Conservation (phyloP, 2,329 filamentous ascomycete genomes). For the Alternaria gaisen region DNA sequence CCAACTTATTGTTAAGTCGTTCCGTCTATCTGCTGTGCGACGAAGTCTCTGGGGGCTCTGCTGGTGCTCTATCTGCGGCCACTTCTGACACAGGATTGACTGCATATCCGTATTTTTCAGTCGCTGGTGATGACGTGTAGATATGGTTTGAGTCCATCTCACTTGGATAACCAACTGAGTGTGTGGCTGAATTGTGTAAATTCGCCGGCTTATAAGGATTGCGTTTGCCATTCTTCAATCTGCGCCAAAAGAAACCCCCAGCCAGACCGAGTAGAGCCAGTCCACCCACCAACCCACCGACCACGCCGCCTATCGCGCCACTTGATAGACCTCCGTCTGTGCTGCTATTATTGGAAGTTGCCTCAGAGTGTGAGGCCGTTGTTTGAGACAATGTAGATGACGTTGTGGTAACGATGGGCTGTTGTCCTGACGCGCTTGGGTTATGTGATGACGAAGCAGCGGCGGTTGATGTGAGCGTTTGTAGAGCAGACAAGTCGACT, state of each 20-base stretch:
- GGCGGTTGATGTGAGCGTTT: constrained; percentile 9
- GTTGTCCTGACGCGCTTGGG: background rate
- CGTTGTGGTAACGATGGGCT: background rate
- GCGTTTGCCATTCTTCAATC: constrained; percentile 1
- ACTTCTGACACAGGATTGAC: background rate
- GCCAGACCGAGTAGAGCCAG: constrained; percentile 27
- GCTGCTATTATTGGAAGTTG: background rate
- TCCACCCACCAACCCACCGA: constrained; percentile 27
- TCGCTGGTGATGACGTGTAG: background rate
- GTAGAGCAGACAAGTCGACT: constrained; percentile 16
- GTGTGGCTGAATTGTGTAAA: background rate
- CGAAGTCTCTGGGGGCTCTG: background rate
- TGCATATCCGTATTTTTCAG: constrained; percentile 7
- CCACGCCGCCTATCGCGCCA: constrained; percentile 34
- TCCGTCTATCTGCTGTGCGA: background rate
- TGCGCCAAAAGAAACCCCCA: constrained; percentile 22
- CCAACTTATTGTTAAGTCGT: background rate
- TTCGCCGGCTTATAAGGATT: constrained; percentile 1
- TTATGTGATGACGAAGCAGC: background rate
- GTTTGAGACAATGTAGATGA: background rate
- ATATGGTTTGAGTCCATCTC: constrained; percentile 4
- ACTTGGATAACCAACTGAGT: background rate
- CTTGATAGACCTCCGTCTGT: constrained; percentile 12
- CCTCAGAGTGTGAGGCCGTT: background rate
- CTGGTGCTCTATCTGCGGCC: background rate